Base-by-base conservation (phyloP, 2,329 filamentous ascomycete genomes). In the Fusarium fracticaudum region DNA sequence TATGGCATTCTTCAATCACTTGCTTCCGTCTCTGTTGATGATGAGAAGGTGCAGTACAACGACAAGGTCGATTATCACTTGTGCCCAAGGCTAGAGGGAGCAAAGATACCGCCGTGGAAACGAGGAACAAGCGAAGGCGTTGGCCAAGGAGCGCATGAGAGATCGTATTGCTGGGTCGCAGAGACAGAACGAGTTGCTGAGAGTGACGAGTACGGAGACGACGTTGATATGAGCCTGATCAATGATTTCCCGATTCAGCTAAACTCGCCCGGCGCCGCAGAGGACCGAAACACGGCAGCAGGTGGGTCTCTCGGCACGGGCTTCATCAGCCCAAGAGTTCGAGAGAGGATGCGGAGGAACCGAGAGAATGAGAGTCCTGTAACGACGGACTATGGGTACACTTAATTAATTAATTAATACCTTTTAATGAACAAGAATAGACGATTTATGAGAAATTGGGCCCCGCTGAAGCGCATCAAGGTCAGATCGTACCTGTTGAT, bases 1-100 rank as follows among this genome's bases (percentile, higher is more conserved):
- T 91, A 91, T 75, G 88, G 87, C 7, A 81, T 91, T 17, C 80
- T 91, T 22, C 90, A 92, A 79, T 88, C 87, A 1, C 84, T 91
- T 5, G 89, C 89, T 5, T 87, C 87, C 31, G 83, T 92, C 12
- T 87, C 88, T 0, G 89, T 90, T 4, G 90, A 91, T 67, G 85
- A 86, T 2, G 88, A 87, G 17, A 84, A 85, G 44, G 82, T 90
- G 14, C 85, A 86, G 18, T 88, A 88, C 79, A 84, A 83, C 8
- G 86, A 88, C 11, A 84, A 83, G 13, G 89, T 91, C 5, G 72
- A 85, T 24, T 91, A 91, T 76, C 88, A 91, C 75, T 82, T 91
- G 13, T 87, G 85, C 20, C 87, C 88, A 3, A 85, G 86, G 2
- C 83, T 91, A 7, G 83, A 83, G 68, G 75, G 75, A 40, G 68